A percentile compares a stretch with the other conserved stretches of the same genome.
Evolutionary conservation across 1,284 basidiomycete genomes (phyloP).

Genomic region (Fistulinella cinereoalba): DNA sequence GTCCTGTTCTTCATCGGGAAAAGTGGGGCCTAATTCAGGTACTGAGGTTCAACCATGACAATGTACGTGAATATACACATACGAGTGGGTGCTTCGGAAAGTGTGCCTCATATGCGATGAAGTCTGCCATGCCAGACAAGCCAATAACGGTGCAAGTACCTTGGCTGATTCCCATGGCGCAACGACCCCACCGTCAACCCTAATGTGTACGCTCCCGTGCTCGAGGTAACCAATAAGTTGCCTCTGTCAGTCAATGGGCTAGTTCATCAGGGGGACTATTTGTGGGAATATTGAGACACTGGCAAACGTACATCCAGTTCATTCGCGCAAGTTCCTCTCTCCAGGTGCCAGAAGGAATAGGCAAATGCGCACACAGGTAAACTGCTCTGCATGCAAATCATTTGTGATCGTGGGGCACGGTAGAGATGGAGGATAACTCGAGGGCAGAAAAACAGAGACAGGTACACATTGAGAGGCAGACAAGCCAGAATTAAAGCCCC

Average conservation of each 20-base stretch:
- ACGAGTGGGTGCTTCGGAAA: conserved; percentile 12
- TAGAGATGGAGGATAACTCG: conserved; percentile 8
- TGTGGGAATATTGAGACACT: too few species aligned
- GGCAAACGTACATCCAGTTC: conserved; percentile 10
- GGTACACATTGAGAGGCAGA: too few species aligned
- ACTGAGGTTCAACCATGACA: neutral
- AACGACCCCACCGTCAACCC: conserved; percentile 3
- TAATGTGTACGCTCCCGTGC: conserved; percentile 1
- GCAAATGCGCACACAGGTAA: conserved; percentile 1
- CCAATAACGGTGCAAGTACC: conserved; percentile 14
- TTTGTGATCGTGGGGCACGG: conserved; percentile 33
- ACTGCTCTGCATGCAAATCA: too few species aligned
- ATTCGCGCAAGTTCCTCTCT: conserved; percentile 4
- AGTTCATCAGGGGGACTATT: neutral
- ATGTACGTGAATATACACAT: neutral
- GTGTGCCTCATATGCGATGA: conserved; percentile 12
- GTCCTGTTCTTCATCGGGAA: conserved; percentile 14
- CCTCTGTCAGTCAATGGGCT: neutral
- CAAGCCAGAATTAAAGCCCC: too few species aligned
- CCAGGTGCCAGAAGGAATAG: neutral
- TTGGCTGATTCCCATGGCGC: conserved; percentile 11
- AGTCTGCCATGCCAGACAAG: conserved; percentile 5
- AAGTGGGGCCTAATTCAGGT: conserved; percentile 10
- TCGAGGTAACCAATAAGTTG: too few species aligned
- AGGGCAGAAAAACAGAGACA: conserved; percentile 1